Evolutionary conservation across 169 alveolate genomes (phyloP).

Genomic region (Plasmodium sp.): DNA sequence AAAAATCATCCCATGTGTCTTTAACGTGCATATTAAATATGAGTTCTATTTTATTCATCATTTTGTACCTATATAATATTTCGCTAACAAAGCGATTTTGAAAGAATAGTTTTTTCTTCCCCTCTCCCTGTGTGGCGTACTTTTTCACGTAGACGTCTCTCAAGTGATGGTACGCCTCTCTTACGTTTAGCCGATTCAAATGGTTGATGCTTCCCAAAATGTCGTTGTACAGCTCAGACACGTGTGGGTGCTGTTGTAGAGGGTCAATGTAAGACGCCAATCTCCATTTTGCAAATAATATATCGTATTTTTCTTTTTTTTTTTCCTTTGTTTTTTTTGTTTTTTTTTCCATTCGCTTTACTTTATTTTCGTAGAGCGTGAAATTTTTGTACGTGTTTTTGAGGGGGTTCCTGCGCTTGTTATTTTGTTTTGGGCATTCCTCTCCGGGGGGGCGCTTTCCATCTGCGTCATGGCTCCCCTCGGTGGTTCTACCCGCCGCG

Average conservation of each 20-base stretch:
- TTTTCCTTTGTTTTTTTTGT: slow-evolving; percentile 4
- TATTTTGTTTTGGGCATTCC: neutral
- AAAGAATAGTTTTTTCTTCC: neutral
- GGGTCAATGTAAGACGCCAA: neutral
- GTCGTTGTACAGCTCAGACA: slow-evolving; percentile 35
- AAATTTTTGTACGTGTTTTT: slow-evolving; percentile 30
- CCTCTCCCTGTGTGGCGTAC: neutral
- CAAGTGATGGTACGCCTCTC: slow-evolving; percentile 16
- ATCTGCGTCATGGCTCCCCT: neutral
- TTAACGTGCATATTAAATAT: slow-evolving; percentile 22
- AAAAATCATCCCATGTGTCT: neutral
- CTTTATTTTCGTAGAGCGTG: slow-evolving; percentile 47
- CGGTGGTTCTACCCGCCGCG: neutral
- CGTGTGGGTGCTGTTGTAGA: slow-evolving; percentile 1
- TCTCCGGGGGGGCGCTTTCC: neutral
- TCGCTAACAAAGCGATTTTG: slow-evolving; percentile 51
- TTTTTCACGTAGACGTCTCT: slow-evolving; percentile 14
- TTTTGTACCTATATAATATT: slow-evolving; percentile 64
- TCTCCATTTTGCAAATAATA: neutral
- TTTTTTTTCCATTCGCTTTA: slow-evolving; percentile 14
- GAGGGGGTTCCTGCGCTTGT: neutral
- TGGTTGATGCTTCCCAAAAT: slow-evolving; percentile 23
- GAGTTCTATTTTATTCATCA: slow-evolving; percentile 32
- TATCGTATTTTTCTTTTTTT: neutral
- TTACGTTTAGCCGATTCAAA: slow-evolving; percentile 20